Evolutionary conservation across 2,329 filamentous ascomycete species (phyloP), one percentile per base, ranked within the genome.

Genomic region (Trichoderma arundinaceum): DNA sequence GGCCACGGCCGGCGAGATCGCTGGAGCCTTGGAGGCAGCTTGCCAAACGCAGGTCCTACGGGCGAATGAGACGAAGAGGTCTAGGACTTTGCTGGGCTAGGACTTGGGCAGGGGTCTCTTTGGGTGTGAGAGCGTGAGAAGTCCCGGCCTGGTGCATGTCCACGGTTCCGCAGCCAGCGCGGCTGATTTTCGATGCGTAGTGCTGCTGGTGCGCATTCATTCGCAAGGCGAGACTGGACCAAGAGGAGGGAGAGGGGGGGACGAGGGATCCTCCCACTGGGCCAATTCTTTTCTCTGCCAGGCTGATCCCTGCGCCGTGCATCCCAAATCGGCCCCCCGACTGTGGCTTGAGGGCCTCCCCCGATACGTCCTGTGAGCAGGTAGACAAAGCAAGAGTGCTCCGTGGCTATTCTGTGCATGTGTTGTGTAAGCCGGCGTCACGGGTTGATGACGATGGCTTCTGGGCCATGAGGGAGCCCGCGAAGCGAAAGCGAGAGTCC

Each of bases 1-100:
- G 64, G 63, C 60, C 22, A 28, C 22, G 4, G 22, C 22, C 22
- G 22, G 22, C 22, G 22, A 52, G 46, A 32, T 22, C 13, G 48
- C 61, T 65, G 58, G 52, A 63, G 64, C 49, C 51, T 66, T 66
- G 57, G 72, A 74, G 72, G 72, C 72, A 74, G 70, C 72, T 73
- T 65, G 68, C 65, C 63, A 66, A 64, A 59, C 48, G 49, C 22
- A 59, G 51, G 65, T 57, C 69, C 70, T 71, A 73, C 57, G 57
- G 67, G 69, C 72, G 72, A 74, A 71, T 71, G 69, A 70, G 70
- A 71, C 35, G 60, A 43, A 32, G 43, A 65, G 66, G 68, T 74
- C 71, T 74, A 74, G 72, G 72, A 74, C 72, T 74, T 68, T 67
- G 71, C 72, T 65, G 65, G 67, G 63, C 44, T 39, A 74, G 72